These are phyloP conservation scores for Lactifluus volemus DNA, from an alignment of 768 basidiomycete species.

Conservation along the genomic window DNA sequence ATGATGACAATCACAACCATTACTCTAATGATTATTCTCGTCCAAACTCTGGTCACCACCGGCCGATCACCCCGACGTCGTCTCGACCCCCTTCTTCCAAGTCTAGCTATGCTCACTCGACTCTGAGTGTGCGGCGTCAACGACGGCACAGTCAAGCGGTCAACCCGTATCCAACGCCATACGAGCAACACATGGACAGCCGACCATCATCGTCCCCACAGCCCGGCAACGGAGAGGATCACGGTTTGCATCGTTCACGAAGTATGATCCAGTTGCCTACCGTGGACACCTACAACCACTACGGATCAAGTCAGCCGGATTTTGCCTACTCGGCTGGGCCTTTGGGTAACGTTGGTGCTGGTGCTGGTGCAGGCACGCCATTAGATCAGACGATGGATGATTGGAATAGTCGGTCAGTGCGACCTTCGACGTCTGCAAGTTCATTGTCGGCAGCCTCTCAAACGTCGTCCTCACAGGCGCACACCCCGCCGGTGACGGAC, in stretches of 20 bases:
- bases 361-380: conserved; percentile 16
- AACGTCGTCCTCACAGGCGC: conserved; percentile 71
- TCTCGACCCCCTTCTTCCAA: conserved; percentile 64
- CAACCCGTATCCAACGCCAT: conserved; percentile 80
- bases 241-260: conserved; percentile 61
- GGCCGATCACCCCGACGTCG: conserved; percentile 52
- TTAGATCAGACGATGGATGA: conserved; percentile 25
- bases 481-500: conserved; percentile 64
- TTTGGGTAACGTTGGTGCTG: conserved; percentile 21
- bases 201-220: conserved; percentile 21
- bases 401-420: conserved; percentile 36
- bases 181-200: conserved; percentile 37
- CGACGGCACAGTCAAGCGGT: conserved; percentile 81
- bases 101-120: conserved; percentile 40
- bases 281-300: conserved; percentile 37
- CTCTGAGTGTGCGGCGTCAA: conserved; percentile 61
- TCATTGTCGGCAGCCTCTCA: conserved; percentile 70
- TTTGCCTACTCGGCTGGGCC: conserved; percentile 72
- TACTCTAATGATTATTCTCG: conserved; percentile 48
- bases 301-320: conserved; percentile 40
- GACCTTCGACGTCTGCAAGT: conserved; percentile 72
- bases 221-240: conserved; percentile 30
- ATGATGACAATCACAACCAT: conserved; percentile 44
- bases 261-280: conserved; percentile 79
- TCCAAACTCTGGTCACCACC: conserved; percentile 66